These are phyloP conservation scores for Funneliformis caledonium DNA, from an alignment of 371 early-diverging fungal species.

Conservation along the genomic window DNA sequence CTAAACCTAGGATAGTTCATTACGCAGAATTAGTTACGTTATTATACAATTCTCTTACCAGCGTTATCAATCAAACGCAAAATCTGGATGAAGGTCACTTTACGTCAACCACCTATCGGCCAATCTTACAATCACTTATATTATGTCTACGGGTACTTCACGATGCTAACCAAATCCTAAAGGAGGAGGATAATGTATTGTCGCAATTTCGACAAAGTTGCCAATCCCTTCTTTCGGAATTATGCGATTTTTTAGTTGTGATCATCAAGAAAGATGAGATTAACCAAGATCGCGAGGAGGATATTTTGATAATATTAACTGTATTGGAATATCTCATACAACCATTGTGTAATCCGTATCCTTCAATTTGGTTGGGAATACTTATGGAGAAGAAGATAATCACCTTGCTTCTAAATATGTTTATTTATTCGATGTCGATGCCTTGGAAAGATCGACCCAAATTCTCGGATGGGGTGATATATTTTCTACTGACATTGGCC, in stretches of 20 bases:
- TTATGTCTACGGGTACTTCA: constrained; percentile 30
- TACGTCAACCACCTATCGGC: constrained; percentile 20
- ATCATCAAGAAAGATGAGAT: not conserved
- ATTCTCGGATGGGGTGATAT: constrained; percentile 7
- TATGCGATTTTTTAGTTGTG: constrained; percentile 7
- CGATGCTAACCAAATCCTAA: not conserved
- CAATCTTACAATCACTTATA: constrained; percentile 33
- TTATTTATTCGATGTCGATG: constrained; percentile 20
- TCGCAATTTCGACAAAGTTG: constrained; percentile 27
- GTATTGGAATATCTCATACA: constrained; percentile 18
- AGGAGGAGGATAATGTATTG: not conserved
- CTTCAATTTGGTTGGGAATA: constrained; percentile 24
- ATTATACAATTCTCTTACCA: constrained; percentile 32
- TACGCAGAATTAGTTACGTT: constrained; percentile 25
- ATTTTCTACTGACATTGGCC: constrained; percentile 27
- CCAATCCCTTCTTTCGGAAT: constrained; percentile 18
- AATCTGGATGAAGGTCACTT: constrained; percentile 2
- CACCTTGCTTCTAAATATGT: constrained; percentile 11
- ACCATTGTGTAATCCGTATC: constrained; percentile 30
- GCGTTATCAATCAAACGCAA: constrained; percentile 14
- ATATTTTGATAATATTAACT: constrained; percentile 27
- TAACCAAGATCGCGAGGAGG: not conserved
- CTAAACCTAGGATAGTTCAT: not conserved
- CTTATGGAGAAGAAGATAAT: constrained; percentile 25
- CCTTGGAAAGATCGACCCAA: constrained; percentile 26